These are phyloP conservation scores for Lathyrus sativus DNA, from an alignment of 306 rosid genomes.

Conservation along the genomic window DNA sequence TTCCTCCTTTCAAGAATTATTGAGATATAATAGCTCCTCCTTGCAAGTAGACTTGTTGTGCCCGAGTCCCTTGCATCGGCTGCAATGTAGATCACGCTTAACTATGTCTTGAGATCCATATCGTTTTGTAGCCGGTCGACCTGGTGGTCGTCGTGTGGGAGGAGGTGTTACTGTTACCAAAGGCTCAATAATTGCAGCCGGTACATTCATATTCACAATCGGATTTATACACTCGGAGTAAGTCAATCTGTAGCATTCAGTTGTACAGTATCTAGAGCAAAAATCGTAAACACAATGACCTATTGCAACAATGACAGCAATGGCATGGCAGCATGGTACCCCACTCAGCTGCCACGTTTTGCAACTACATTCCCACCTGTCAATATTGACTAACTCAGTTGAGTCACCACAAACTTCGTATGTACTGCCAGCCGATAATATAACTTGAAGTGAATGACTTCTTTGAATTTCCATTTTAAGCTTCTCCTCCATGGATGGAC, in stretches of 20 bases:
- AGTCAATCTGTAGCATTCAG: conserved; percentile 77
- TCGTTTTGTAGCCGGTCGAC: conserved; percentile 82
- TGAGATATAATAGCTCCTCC: conserved; percentile 66
- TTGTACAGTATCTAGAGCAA: conserved; percentile 80
- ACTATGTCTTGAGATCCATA: conserved; percentile 61
- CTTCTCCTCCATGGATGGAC: conserved; percentile 93
- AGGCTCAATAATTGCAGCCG: conserved; percentile 50
- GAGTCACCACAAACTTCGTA: conserved; percentile 86
- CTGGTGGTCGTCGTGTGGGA: conserved; percentile 92
- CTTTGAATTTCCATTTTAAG: conserved; percentile 67
- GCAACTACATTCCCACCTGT: conserved; percentile 89
- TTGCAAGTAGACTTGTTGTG: conserved; percentile 98
- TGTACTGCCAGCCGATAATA: conserved; percentile 59
- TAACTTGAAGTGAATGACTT: conserved; percentile 59
- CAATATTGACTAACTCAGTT: conserved; percentile 73
- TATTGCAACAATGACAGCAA: conserved; percentile 64
- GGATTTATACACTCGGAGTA: conserved; percentile 76
- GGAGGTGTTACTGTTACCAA: conserved; percentile 85
- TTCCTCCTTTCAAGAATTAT: conserved; percentile 79
- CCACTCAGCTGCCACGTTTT: conserved; percentile 86
- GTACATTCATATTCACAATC: conserved; percentile 48
- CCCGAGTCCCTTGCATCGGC: conserved; percentile 92
- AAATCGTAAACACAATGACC: conserved; percentile 75
- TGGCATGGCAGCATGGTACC: conserved; percentile 86
- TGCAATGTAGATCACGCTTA: conserved; percentile 93